Evolutionary conservation across 805 yeast species (phyloP), one percentile per base, ranked within the genome.

Genomic region (Candida dendrica): DNA sequence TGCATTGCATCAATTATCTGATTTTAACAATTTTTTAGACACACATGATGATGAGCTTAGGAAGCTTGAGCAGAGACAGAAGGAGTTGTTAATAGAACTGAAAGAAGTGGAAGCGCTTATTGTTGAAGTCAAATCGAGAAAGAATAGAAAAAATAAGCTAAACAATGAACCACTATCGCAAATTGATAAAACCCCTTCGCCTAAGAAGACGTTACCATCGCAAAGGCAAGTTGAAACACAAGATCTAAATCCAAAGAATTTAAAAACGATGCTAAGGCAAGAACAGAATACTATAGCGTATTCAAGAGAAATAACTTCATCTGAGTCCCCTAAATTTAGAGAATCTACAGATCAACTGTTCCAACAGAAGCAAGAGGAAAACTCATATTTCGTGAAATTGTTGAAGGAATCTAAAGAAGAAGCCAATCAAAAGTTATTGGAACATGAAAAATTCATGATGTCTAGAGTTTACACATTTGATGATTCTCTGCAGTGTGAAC

Each of bases 391-490:
- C 39, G 49, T 59, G 11, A 50, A 63, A n/a, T 50, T 51, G 16
- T 56, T 64, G 20, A 54, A 55, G 22, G 45, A 47, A 26, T 35
- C 62, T 1, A 55, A 59, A 36, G 48, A 42, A 26, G 56, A 58
- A 32, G 56, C 53, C 9, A 48, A 52, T 5, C 42, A 48, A 24
- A 47, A 56, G 35, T 46, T 50, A 16, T 37, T 45, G 26, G 41
- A 44, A 9, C 51, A 52, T 3, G 55, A 57, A 15, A 47, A 58
- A 8, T 42, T 71, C 36, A 42, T 65, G 48, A 50, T 51, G 6
- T 44, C 64, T 3, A 61, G 76, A 39, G 65, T 67, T 0, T 69
- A 65, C 43, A 58, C 72, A 3, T 73, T 73, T 51, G 61, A 59
- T 30, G 30, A 51, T 0, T 56, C 49, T 3, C 43, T 47, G 9